Base-by-base conservation (phyloP, 352 stramenopile genomes). In the Phytopythium mirpurense region DNA sequence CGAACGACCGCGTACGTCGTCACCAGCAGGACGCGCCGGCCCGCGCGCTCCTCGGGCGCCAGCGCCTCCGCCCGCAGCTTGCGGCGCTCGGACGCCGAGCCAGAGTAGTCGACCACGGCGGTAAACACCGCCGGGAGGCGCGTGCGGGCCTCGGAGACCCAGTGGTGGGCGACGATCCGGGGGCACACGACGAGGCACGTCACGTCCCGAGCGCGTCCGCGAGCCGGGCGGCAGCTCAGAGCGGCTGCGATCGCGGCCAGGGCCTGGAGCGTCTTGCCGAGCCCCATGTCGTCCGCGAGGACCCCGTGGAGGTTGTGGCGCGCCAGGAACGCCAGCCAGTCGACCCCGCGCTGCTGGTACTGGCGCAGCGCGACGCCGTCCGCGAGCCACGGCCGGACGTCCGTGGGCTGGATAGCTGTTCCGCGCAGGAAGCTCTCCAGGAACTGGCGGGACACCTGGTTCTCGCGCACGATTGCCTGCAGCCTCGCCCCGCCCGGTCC, bases 241-340 rank as follows among this genome's bases (percentile, higher is more conserved):
- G 55, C 71, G n/a, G 93, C 67, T 4, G 82, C 93, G 24, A 98
- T 84, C 12, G 78, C 76, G 29, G 92, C 63, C n/a, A 99, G 80
- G 34, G 93, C 79, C 66, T 98, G 93, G 15, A 99, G 59, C 16
- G 96, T 99, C 67, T 99, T 99, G 2, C 89, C 89, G 21, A 97
- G 73, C 2, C 89, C 89, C 89, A 96, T 96, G 52, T 96, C 86
- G 60, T 96, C 86, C 32, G 84, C 83, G 1, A 96, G 65, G 24
- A 96, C 75, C 8, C 82, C 84, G 46, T 89, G 78, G 36, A 96
- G 77, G 52, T 70, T 73, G 55, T 94, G 86, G 5, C 74, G 64
- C 2, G 70, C 58, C 54, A 94, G 63, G 54, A 92, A 94, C 8
- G 57, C 60, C 24, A 94, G 57, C 83, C 83, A 94, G 50, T 90